Percentiles rank a stretch among this genome's conserved stretches.
phyloP scores from a whole-genome alignment of 1,139 yeast genomes.

The Candida neerlandica region DNA sequence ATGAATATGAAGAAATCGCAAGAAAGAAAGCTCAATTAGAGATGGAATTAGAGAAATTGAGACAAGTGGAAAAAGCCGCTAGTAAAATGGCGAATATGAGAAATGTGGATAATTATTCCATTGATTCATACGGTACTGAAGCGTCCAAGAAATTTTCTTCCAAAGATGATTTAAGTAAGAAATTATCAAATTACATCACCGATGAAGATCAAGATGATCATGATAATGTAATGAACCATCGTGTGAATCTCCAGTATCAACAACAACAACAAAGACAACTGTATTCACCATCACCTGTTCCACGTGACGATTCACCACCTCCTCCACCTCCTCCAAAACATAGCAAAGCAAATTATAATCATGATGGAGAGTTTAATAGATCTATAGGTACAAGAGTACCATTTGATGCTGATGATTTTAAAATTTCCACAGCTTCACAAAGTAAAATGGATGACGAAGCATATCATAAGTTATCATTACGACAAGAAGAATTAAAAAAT shows the following conservation, averaged over 20 bases:
- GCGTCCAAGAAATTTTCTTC: conserved; percentile 39
- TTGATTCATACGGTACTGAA: conserved; percentile 38
- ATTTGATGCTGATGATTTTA: conserved; percentile 45
- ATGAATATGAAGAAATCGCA: conserved; percentile 33
- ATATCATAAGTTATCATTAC: conserved; percentile 30
- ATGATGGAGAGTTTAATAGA: conserved; percentile 3
- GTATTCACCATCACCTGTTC: neutral
- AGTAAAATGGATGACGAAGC: conserved; percentile 31
- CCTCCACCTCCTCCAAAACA: conserved; percentile 60
- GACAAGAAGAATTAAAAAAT: conserved; percentile 43
- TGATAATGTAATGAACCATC: conserved; percentile 11
- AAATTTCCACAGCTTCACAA: conserved; percentile 27
- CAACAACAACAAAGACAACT: too few relatives aligned
- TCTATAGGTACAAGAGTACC: conserved; percentile 24
- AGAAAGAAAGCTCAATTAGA: conserved; percentile 43
- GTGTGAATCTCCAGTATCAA: neutral
- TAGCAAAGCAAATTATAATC: conserved; percentile 13
- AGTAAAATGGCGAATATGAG: conserved; percentile 4
- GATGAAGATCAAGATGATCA: conserved; percentile 30
- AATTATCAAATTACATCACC: conserved; percentile 29
- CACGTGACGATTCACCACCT: conserved; percentile 32
- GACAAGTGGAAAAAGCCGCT: conserved; percentile 34
- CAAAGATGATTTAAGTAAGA: conserved; percentile 42
- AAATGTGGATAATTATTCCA: conserved; percentile 17
- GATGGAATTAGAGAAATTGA: conserved; percentile 41